Percentiles rank a stretch among this genome's conserved stretches.
Evolutionary conservation across 345 rosid genomes (phyloP).

Genomic region (Salix arbutifolia): DNA sequence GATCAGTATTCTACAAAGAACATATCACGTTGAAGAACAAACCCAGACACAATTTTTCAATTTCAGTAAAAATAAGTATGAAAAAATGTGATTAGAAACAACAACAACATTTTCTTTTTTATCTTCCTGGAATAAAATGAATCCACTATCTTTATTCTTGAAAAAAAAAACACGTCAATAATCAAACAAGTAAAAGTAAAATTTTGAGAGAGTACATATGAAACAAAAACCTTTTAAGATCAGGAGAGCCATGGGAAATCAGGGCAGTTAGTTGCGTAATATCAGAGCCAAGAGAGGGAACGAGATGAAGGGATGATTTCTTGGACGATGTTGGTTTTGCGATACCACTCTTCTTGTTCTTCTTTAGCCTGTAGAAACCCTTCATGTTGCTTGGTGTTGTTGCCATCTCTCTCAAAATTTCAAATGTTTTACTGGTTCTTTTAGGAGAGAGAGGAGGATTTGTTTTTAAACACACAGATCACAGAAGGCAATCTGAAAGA

Average conservation of each 20-base stretch:
- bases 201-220: not conserved
- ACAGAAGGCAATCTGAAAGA: not conserved
- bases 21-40: not conserved
- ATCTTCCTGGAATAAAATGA: not conserved
- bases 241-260: conserved; percentile 4
- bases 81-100: not conserved
- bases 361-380: conserved; percentile 5
- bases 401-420: conserved; percentile 1
- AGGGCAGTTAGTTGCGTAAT: not conserved
- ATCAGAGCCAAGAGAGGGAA: not conserved
- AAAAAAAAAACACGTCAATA: not conserved
- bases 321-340: not conserved
- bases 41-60: not conserved
- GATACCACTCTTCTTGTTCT: not conserved
- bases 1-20: not conserved
- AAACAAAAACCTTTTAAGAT: not conserved
- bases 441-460: not conserved
- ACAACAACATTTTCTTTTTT: not conserved
- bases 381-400: not conserved
- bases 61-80: not conserved
- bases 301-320: not conserved
- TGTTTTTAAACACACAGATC: not conserved
- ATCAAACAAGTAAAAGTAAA: not conserved
- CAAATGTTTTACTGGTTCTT: not conserved
- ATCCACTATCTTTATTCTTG: not conserved